These are phyloP conservation scores for Trichomonas tenax DNA, from an alignment of 208 protist species.

Conservation along the genomic window DNA sequence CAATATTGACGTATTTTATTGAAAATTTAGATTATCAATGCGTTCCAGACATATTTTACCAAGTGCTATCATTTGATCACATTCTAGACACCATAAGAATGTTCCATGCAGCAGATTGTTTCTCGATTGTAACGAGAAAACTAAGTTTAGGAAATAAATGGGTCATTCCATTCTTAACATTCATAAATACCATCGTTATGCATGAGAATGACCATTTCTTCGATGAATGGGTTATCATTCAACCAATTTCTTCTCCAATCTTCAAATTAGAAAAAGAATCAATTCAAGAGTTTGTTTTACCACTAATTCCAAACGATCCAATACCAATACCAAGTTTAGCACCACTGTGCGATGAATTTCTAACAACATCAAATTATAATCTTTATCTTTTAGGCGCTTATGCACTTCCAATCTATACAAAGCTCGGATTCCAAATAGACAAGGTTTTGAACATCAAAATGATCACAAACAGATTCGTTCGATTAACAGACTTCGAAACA, in stretches of 20 bases:
- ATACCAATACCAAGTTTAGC: neutral
- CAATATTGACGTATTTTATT: neutral
- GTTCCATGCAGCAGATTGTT: neutral
- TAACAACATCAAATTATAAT: neutral
- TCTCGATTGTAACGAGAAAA: neutral
- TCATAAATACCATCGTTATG: neutral
- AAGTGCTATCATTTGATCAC: neutral
- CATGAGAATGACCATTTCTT: neutral
- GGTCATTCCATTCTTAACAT: neutral
- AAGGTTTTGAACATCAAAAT: neutral
- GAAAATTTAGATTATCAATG: neutral
- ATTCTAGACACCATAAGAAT: neutral
- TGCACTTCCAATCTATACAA: neutral
- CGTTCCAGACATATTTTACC: neutral
- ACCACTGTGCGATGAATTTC: neutral
- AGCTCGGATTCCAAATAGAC: neutral
- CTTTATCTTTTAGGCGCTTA: neutral
- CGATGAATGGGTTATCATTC: neutral
- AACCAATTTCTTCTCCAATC: neutral
- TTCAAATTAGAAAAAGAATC: neutral
- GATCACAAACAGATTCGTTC: neutral
- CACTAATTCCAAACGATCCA: neutral
- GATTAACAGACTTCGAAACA: neutral
- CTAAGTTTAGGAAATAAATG: neutral
- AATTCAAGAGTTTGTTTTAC: neutral